Evolutionary conservation across 2,329 filamentous ascomycete genomes (phyloP).

Genomic region (Mycosphaerelloides madeirae): DNA sequence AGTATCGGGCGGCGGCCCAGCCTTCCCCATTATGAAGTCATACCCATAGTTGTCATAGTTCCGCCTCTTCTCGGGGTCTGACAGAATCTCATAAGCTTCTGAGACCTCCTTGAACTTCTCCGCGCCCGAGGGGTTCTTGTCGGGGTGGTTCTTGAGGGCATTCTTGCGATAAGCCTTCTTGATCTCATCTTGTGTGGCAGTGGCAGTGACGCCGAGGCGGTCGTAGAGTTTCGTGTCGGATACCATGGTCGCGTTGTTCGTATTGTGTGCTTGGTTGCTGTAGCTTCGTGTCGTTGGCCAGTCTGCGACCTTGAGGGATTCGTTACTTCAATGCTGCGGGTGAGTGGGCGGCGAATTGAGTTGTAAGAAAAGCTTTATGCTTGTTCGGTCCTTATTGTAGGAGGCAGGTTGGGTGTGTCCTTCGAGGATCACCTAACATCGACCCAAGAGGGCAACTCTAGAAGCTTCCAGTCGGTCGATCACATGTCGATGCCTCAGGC

Average conservation of each 20-base stretch:
- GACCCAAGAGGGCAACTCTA: too few species aligned
- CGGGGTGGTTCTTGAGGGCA: conserved; percentile 78
- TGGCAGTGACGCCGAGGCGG: conserved; percentile 69
- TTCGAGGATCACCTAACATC: too few species aligned
- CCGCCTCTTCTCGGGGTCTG: conserved; percentile 93
- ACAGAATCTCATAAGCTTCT: conserved; percentile 96
- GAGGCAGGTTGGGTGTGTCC: too few species aligned
- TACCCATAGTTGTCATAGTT: conserved; percentile 92
- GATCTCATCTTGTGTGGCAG: conserved; percentile 85
- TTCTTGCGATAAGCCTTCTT: conserved; percentile 93
- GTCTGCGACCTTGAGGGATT: conserved; percentile 5
- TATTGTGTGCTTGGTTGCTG: conserved; percentile 4
- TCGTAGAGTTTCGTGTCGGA: conserved; percentile 96
- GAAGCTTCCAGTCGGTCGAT: too few species aligned
- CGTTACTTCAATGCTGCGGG: background rate
- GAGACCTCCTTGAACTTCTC: conserved; percentile 99
- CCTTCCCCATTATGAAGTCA: conserved; percentile 63
- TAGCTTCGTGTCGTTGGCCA: background rate
- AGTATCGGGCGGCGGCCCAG: conserved; percentile 52
- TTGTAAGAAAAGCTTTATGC: background rate
- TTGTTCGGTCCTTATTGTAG: too few species aligned
- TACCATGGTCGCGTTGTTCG: conserved; percentile 60
- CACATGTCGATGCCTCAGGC: too few species aligned
- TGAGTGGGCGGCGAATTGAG: conserved; percentile 4
- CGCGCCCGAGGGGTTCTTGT: conserved; percentile 85